A percentile compares a stretch with the other conserved stretches of the same genome.
phyloP scores from a whole-genome alignment of 805 yeast species.

The Candida tallmaniae region DNA sequence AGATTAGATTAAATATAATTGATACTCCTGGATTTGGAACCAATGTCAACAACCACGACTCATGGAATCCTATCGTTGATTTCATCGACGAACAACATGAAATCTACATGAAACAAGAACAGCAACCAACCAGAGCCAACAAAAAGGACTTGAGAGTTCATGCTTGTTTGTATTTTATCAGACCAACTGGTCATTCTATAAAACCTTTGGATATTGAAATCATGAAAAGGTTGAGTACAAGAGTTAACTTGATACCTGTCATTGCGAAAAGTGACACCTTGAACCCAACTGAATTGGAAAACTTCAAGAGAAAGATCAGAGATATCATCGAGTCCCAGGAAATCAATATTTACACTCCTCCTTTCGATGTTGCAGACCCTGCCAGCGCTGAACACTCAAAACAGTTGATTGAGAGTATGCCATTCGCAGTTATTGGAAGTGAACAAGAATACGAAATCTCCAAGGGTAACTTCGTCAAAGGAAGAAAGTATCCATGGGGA shows the following conservation, averaged over 20 bases:
- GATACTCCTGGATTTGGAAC: conserved; percentile 96
- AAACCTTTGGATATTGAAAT: conserved; percentile 84
- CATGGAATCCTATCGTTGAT: conserved; percentile 85
- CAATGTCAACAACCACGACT: conserved; percentile 75
- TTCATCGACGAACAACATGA: conserved; percentile 91
- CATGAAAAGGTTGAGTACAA: conserved; percentile 74
- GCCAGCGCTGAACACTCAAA: conserved; percentile 78
- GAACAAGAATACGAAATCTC: conserved; percentile 64
- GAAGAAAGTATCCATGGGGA: conserved; percentile 91
- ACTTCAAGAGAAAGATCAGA: conserved; percentile 72
- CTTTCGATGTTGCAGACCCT: conserved; percentile 68
- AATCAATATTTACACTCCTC: conserved; percentile 79
- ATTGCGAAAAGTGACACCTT: conserved; percentile 87
- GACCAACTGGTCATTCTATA: conserved; percentile 87
- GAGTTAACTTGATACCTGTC: conserved; percentile 85
- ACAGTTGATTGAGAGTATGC: conserved; percentile 78
- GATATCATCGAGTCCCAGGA: conserved; percentile 80
- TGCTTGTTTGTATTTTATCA: conserved; percentile 82
- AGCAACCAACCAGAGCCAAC: conserved; percentile 70
- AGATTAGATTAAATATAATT: conserved; percentile 69
- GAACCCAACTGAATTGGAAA: conserved; percentile 62
- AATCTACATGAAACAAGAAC: conserved; percentile 85
- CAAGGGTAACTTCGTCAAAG: conserved; percentile 63
- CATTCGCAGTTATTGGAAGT: conserved; percentile 78
- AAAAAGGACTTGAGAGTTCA: conserved; percentile 84